Evolutionary conservation across 2,329 filamentous ascomycete species (phyloP), one percentile per base, ranked within the genome.

Genomic region (Exophiala lecanii-corni): DNA sequence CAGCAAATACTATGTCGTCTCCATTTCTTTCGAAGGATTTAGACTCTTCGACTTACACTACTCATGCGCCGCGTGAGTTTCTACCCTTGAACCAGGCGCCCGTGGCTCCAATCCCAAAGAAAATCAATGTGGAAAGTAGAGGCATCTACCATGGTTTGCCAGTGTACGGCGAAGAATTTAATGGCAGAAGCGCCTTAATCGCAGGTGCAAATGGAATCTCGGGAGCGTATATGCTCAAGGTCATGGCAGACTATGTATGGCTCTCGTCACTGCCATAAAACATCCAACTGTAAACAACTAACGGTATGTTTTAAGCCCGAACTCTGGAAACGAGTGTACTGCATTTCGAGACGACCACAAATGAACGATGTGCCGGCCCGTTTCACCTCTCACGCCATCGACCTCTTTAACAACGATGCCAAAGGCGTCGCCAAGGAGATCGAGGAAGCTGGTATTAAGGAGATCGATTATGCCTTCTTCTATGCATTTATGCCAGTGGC

Each of bases 181-280:
- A 66, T 47, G 63, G 60, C 17, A 62, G 73, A 13, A 73, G 68
- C 0, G 73, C 72, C 2, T 67, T 76, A 32, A 63, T 76, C 25
- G 73, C 70, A 0, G 73, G 73, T 5, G 69, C 71, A 33, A 76
- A 74, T 61, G 74, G 72, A 4, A 71, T 76, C 18, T 73, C 70
- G 0, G 73, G 73, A 1, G 63, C 69, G 46, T 64, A 73, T 52
- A 73, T 73, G 62, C 56, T 75, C 20, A 66, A 67, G 6, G 71
- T 68, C 1, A 62, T 76, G 1, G 58, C 62, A n/a, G n/a, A n/a
- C n/a, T n/a, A n/a, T n/a, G n/a, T n/a, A n/a, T n/a, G n/a, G n/a
- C n/a, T 12, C 61, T 71, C 28, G 58, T 61, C 7, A 35, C 41
- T 9, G 44, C 67, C 31, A 62, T 72, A 41, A 76, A 73, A 73